Evolutionary conservation across 129 eudicot genomes (phyloP), one percentile per base, ranked within the genome.

Genomic region (Flaveria robusta): DNA sequence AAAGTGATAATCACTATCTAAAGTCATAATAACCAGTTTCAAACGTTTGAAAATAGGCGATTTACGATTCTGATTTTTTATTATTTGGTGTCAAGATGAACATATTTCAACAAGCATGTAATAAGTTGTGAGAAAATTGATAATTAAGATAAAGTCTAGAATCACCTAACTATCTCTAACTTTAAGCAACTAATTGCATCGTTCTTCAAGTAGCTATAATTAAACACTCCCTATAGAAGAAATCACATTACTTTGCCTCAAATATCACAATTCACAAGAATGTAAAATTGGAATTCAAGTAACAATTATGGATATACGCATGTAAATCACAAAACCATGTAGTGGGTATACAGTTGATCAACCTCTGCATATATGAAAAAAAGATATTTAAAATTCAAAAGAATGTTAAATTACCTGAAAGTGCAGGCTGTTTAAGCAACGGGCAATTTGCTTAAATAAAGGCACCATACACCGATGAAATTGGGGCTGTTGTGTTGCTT

Each of bases 391-490:
- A 14, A 27, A 62, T 43, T 62, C 24, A 65, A 65, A 41, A 24
- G 60, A 66, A 64, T 9, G 29, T 10, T 23, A 52, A 46, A 63
- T 80, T 87, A 91, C 97, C 97, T 91, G 97, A 81, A 87, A 91
- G 79, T 91, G 96, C 80, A 84, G 83, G 77, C 97, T 87, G 74
- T 77, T 89, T 77, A 91, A 74, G 91, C 96, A 85, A 75, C 83
- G 90, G 14, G 92, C 78, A 24, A 91, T 83, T 79, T 85, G 96
- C 68, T 79, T 88, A 71, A 91, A 91, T 71, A 91, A 85, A 63
- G 90, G 87, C 62, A 89, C 96, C 92, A 89, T 91, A 70, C 96
- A 89, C 10, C 90, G 90, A 81, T 89, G 96, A 80, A 91, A 91
- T 31, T 91, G 92, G 0, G 91, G 92, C 16, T 75, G 85, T 75